These are phyloP conservation scores for Chlamydomonas eustigma DNA, from an alignment of 139 green algal genomes.

Conservation along the genomic window DNA sequence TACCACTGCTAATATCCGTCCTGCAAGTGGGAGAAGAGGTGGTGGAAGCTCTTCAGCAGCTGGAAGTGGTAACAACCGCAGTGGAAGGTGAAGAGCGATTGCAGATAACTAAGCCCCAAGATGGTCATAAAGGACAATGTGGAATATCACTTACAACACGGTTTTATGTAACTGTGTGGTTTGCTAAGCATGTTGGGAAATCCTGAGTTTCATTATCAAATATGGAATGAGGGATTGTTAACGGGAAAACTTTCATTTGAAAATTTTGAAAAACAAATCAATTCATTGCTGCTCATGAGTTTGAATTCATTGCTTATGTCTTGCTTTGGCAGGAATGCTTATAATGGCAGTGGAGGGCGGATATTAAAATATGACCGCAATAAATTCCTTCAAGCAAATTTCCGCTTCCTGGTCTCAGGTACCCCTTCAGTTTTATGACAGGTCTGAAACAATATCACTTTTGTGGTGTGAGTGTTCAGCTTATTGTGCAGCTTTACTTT, in stretches of 20 bases:
- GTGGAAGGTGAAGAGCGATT: no score
- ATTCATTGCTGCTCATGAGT: neutral
- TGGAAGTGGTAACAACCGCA: no score
- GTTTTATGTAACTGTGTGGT: no score
- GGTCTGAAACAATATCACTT: neutral
- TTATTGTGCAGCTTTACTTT: neutral
- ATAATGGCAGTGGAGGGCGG: neutral
- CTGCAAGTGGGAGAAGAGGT: no score
- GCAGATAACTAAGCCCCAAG: no score
- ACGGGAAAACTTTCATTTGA: neutral
- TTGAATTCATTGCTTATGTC: neutral
- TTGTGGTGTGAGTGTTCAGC: neutral
- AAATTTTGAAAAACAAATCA: neutral
- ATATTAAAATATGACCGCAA: conserved; percentile 64
- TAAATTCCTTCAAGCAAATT: conserved; percentile 80
- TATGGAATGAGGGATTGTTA: no score
- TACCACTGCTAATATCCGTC: no score
- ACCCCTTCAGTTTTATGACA: conserved; percentile 1
- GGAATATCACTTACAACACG: no score
- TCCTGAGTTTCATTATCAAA: no score
- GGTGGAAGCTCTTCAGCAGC: no score
- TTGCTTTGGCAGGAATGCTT: neutral
- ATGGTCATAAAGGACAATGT: no score
- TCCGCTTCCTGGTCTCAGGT: conserved; percentile 77
- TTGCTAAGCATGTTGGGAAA: no score